Evolutionary conservation across 495 filamentous ascomycete species (phyloP), one percentile per base, ranked within the genome.

Genomic region (Trichodelitschia bisporula): DNA sequence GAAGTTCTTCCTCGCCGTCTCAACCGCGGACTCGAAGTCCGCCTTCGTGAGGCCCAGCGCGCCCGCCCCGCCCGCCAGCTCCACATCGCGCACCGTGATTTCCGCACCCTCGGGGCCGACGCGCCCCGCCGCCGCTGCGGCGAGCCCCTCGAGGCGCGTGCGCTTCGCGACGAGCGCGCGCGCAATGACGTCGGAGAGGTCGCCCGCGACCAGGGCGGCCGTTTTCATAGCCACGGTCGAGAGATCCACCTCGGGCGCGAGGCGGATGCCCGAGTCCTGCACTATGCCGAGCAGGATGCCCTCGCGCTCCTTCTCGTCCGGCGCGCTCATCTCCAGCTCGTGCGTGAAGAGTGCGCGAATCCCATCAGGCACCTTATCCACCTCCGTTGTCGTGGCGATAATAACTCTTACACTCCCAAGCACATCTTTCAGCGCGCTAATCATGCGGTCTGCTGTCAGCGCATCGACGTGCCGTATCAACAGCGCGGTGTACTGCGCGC

Each of bases 1-100:
- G 44, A 99, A 95, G 48, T 92, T 95, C 61, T 91, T 89, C 19
- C 86, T 70, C 2, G 89, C 86, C 12, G 78, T 77, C 31, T 93
- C 89, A 4, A 95, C 79, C 0, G 86, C 86, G 12, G 68, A 45
- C 40, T 90, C 78, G 35, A 95, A 86, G 50, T 99, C 86, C 2
- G 63, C 57, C 42, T 75, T 80, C n/a, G 66, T 83, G 14, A 99
- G 58, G 19, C 69, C 76, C 5, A 66, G 63, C 12, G 69, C 72
- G 4, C 68, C 61, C 15, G 78, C 61, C 6, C 84, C 86, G n/a
- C 86, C 86, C n/a, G 89, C 69, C 2, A 95, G 58, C 27, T 78
- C 62, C 15, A 95, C 59, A 50, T 97, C 86, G 23, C 70, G 59
- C n/a, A 82, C 46, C 1, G 63, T 72, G 15, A 86, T 57, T 10